Percentiles rank a stretch among this genome's conserved stretches.
These are phyloP conservation scores for Rhodosporidiobolus sp. DNA, from an alignment of 768 basidiomycete species.

Conservation along the genomic window DNA sequence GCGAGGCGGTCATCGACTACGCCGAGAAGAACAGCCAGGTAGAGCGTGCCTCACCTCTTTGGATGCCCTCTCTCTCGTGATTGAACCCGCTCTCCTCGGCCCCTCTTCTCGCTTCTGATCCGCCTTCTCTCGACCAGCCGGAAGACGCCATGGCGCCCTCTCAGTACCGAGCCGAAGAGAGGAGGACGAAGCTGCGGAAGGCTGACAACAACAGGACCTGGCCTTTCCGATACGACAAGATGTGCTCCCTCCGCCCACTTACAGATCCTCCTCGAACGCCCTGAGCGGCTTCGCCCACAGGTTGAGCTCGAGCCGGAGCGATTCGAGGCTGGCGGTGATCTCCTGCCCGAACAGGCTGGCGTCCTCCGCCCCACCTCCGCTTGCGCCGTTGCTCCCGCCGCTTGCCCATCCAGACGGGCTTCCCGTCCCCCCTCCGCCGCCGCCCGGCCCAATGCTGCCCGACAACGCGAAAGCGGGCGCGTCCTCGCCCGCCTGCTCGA, in stretches of 20 bases:
- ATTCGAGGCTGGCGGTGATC: constrained; percentile 25
- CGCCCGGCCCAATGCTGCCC: neutral
- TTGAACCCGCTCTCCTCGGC: no score
- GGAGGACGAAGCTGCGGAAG: no score
- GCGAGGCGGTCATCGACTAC: neutral
- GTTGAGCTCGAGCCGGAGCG: constrained; percentile 31
- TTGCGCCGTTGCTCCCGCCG: neutral
- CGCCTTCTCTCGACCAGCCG: no score
- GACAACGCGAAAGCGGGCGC: neutral
- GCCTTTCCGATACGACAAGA: no score
- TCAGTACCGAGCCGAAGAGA: no score
- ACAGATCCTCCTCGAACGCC: constrained; percentile 10
- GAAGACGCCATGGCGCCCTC: no score
- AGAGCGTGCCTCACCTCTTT: no score
- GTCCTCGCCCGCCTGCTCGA: constrained; percentile 27
- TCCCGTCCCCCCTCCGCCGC: neutral
- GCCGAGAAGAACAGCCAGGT: neutral
- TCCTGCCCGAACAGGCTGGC: constrained; percentile 24
- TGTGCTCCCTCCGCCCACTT: no score
- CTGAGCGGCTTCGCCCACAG: constrained; percentile 25
- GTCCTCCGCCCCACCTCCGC: neutral
- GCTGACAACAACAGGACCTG: no score
- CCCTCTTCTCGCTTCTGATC: no score
- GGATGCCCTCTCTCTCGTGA: no score
- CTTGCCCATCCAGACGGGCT: neutral